Conservation (phyloP, 257 asterid genomes). For the Capsicum chinense region DNA sequence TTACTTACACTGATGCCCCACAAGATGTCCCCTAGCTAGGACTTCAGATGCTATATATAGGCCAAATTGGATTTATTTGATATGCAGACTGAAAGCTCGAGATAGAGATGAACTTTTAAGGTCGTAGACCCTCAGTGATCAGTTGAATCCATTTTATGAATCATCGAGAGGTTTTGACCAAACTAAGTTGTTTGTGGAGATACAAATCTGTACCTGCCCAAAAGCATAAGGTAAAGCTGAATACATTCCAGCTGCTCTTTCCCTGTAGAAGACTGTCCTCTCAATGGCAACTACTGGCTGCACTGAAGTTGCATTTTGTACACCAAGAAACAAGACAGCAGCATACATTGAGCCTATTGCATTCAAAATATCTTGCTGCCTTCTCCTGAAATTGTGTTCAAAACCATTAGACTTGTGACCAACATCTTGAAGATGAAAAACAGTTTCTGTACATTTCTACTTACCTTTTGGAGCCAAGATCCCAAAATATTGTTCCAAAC, state of each 20-base stretch:
- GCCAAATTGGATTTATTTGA: not conserved
- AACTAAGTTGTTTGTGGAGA: not conserved
- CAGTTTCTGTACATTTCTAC: not conserved
- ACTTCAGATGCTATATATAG: not conserved
- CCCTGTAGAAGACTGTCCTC: conserved; percentile 84
- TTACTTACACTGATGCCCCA: not conserved
- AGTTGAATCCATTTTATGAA: not conserved
- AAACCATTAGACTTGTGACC: not conserved
- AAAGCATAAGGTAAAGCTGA: conserved; percentile 84
- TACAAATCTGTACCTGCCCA: conserved; percentile 58
- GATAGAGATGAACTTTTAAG: not conserved
- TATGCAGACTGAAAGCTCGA: not conserved
- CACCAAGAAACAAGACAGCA: conserved; percentile 72
- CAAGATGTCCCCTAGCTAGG: not conserved
- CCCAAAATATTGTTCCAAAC: conserved; percentile 85
- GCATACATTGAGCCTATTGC: conserved; percentile 93
- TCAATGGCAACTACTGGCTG: conserved; percentile 82
- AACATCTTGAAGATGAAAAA: not conserved
- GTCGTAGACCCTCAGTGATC: not conserved
- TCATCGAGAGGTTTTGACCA: not conserved
- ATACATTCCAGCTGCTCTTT: conserved; percentile 94
- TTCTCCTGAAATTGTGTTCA: conserved; percentile 45
- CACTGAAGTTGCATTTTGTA: conserved; percentile 69
- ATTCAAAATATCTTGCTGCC: conserved; percentile 65
- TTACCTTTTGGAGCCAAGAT: conserved; percentile 70